phyloP scores from a whole-genome alignment of 768 basidiomycete genomes.

The Gymnopilus junonius region DNA sequence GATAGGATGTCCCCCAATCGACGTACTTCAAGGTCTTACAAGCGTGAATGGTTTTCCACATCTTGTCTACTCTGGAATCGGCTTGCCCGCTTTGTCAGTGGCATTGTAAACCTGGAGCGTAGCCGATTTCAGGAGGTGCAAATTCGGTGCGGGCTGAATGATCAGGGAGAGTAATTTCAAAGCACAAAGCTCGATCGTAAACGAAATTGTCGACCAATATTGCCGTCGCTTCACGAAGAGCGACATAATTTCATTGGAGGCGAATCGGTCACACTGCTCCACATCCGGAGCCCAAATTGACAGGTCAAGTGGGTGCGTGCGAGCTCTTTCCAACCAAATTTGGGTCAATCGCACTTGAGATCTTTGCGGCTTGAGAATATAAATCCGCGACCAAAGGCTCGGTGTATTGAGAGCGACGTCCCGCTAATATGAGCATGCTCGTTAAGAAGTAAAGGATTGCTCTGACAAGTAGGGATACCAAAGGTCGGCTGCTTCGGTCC shows the following conservation, averaged over 20 bases:
- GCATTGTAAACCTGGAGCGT: neutral
- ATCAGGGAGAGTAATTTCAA: neutral
- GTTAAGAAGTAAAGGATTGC: conserved; percentile 19
- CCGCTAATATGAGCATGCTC: conserved; percentile 24
- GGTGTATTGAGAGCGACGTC: conserved; percentile 9
- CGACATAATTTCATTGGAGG: neutral
- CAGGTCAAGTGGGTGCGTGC: conserved; percentile 10
- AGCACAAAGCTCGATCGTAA: neutral
- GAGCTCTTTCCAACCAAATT: conserved; percentile 20
- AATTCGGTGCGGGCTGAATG: neutral
- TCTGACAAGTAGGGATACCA: neutral
- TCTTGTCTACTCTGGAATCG: neutral
- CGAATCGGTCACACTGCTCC: neutral
- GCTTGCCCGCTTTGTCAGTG: no score
- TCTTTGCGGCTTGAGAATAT: conserved; percentile 10
- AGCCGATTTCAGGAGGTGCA: neutral
- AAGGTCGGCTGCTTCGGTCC: neutral
- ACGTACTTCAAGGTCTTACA: neutral
- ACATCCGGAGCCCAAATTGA: neutral
- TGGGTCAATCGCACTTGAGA: conserved; percentile 5
- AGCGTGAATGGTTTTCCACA: neutral
- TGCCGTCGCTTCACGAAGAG: neutral
- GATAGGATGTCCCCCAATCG: neutral
- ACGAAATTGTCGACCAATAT: neutral
- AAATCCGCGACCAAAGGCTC: conserved; percentile 20